Evolutionary conservation across 2,329 filamentous ascomycete genomes (phyloP).

Genomic region (Aureobasidium sp.): DNA sequence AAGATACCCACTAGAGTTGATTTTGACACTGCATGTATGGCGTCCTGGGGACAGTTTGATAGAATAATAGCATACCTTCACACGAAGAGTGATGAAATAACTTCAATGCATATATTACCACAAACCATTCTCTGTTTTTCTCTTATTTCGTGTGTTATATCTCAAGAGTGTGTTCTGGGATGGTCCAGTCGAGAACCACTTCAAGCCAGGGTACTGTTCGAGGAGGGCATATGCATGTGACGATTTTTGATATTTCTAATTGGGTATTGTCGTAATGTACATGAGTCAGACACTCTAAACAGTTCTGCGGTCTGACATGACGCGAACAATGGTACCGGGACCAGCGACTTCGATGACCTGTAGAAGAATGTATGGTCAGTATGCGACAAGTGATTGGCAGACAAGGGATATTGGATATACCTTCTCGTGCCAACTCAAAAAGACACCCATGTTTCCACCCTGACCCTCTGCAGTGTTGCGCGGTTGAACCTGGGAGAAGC

Average conservation of each 20-base stretch:
- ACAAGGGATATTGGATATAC: slow-evolving; percentile 21
- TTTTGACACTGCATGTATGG: not conserved
- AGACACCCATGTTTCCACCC: slow-evolving; percentile 86
- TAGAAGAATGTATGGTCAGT: slow-evolving; percentile 13
- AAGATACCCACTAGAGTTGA: slow-evolving; percentile 9
- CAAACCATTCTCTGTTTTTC: too few species aligned
- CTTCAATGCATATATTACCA: not conserved
- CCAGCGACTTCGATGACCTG: slow-evolving; percentile 84
- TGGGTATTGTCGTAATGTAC: slow-evolving; percentile 25
- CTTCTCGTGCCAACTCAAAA: slow-evolving; percentile 98
- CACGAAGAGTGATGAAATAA: not conserved
- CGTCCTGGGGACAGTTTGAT: not conserved
- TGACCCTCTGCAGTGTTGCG: slow-evolving; percentile 56
- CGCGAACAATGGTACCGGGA: slow-evolving; percentile 76
- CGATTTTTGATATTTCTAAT: slow-evolving; percentile 16
- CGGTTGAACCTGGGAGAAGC: slow-evolving; percentile 71
- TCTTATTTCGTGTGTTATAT: not conserved
- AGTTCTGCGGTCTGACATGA: slow-evolving; percentile 93
- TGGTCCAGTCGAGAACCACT: too few species aligned
- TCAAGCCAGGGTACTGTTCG: not conserved
- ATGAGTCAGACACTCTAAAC: slow-evolving; percentile 46
- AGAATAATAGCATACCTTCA: not conserved
- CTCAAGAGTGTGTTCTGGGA: not conserved
- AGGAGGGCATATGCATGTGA: not conserved
- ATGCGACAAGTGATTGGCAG: not conserved